phyloP scores from a whole-genome alignment of 768 basidiomycete species.

The Tubosaeta sp. region DNA sequence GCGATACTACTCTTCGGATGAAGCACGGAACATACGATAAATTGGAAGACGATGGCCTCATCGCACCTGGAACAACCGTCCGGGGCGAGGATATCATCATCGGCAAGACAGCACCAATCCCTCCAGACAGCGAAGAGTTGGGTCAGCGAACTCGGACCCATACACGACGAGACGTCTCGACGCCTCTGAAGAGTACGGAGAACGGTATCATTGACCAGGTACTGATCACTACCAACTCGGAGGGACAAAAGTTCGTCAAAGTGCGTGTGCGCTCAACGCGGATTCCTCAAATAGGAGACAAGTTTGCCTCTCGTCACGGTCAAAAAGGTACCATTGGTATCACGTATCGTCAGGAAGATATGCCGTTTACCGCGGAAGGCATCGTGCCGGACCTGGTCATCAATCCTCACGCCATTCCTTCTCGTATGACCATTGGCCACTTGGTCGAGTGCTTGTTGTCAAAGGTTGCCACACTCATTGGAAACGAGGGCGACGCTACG shows the following conservation, averaged over 20 bases:
- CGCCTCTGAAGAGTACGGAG: constrained; percentile 96
- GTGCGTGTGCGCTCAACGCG: constrained; percentile 94
- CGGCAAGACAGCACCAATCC: constrained; percentile 97
- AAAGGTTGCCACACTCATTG: constrained; percentile 93
- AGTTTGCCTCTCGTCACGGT: constrained; percentile 98
- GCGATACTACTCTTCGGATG: constrained; percentile 91
- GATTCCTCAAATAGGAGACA: constrained; percentile 97
- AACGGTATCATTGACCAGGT: constrained; percentile 98
- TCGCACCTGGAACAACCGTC: constrained; percentile 93
- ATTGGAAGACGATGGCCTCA: constrained; percentile 92
- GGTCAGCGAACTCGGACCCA: constrained; percentile 94
- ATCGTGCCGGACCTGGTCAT: constrained; percentile 97
- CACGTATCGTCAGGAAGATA: constrained; percentile 99
- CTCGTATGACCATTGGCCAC: constrained; percentile 99
- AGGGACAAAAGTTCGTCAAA: constrained; percentile 98
- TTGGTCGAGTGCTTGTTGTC: constrained; percentile 97
- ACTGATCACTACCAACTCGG: constrained; percentile 90
- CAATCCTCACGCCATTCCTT: constrained; percentile 99
- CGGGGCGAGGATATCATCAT: constrained; percentile 98
- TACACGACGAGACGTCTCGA: constrained; percentile 93
- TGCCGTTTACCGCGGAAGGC: constrained; percentile 98
- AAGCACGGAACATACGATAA: constrained; percentile 99
- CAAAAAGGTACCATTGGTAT: constrained; percentile 99
- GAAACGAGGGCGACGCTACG: constrained; percentile 97
- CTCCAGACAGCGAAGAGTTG: constrained; percentile 94